Evolutionary conservation across 345 rosid genomes (phyloP), one percentile per base, ranked within the genome.

Genomic region (Carallia brachiata): DNA sequence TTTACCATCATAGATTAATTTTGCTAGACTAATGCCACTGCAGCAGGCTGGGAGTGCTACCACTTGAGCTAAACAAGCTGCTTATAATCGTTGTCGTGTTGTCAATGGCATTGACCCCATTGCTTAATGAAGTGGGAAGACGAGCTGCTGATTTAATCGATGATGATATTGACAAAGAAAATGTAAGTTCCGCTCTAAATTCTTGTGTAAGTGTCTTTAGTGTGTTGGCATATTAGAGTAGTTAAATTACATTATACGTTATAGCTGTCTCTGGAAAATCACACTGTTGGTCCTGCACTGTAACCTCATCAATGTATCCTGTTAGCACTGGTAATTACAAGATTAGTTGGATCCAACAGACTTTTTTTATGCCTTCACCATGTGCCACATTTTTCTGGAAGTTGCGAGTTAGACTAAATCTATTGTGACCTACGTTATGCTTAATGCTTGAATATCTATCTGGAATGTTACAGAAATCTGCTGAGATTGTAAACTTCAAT

Each of bases 21-120:
- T 79, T 67, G 47, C 71, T 74, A 23, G 23, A 58, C 54, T 15
- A 48, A 44, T 23, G 28, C 65, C 58, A 47, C 36, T 73, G 60
- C 66, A 72, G 52, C 91, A 91, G 98, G 86, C 91, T 91, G 63
- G 98, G 98, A 64, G 97, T 94, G 77, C 89, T 94, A 52, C 98
- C 98, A 18, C 94, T 91, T 73, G 98, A 94, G 84, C 92, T 94
- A 76, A 94, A 90, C 88, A 94, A 94, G 82, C 88, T 94, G 72
- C 97, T 94, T 68, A 94, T 91, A 70, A 94, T 94, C 68, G 96
- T 94, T 12, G 98, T 94, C 62, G 97, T 94, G 27, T 72, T 94
- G 81, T 94, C 98, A 52, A 91, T 94, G 98, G 97, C 98, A 18
- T 76, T 94, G 76, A 94, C 98, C 72, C 98, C 98, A 44, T 76